These are phyloP conservation scores for Volvariella volvacea DNA, from an alignment of 1,284 basidiomycete genomes.

Conservation along the genomic window DNA sequence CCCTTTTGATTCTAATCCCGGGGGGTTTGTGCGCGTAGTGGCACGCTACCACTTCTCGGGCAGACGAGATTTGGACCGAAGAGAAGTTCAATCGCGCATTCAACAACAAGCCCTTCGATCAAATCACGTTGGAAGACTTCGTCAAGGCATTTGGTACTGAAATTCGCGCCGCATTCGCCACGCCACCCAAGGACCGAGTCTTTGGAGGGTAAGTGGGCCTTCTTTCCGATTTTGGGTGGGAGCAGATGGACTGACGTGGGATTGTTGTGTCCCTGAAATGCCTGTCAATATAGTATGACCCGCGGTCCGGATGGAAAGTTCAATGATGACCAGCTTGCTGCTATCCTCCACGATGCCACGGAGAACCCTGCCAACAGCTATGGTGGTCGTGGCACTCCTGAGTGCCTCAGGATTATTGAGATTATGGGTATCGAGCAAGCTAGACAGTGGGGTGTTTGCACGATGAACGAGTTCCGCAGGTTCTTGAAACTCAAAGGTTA, in stretches of 20 bases:
- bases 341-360: constrained; percentile 34
- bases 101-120: not conserved
- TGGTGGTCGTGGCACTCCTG: constrained; percentile 36
- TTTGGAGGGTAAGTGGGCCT: constrained; percentile 27
- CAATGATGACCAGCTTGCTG: constrained; percentile 37
- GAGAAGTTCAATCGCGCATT: constrained; percentile 33
- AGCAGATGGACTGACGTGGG: too few relatives aligned
- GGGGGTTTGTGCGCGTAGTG: constrained; percentile 20
- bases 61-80: constrained; percentile 37
- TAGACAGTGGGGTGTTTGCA: constrained; percentile 28
- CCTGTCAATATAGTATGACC: constrained; percentile 14
- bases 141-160: constrained; percentile 9
- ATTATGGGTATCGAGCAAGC: constrained; percentile 40
- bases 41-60: constrained; percentile 28
- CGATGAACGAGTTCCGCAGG: constrained; percentile 55
- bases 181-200: constrained; percentile 24
- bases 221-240: not conserved
- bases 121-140: constrained; percentile 24
- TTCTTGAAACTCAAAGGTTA: constrained; percentile 38
- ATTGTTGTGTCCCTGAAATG: not conserved
- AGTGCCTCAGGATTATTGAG: constrained; percentile 37
- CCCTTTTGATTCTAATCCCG: not conserved
- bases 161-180: constrained; percentile 10
- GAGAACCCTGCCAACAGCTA: constrained; percentile 36
- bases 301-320: constrained; percentile 28